phyloP scores from a whole-genome alignment of 164 flowering plant species.

The Protea cynaroides region DNA sequence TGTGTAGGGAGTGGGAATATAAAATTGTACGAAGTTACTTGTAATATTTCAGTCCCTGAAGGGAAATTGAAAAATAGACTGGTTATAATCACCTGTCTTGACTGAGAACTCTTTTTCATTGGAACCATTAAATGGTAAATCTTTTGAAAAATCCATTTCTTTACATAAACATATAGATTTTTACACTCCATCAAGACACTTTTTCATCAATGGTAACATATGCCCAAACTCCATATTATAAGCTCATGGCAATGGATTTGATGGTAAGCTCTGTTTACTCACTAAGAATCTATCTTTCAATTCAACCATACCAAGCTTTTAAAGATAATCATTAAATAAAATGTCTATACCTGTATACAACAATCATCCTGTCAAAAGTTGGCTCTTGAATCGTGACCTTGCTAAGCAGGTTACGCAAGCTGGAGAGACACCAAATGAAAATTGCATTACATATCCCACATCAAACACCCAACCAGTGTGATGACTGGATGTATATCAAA shows the following conservation, averaged over 20 bases:
- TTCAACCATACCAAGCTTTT: not conserved
- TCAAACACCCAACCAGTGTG: not conserved
- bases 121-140: not conserved
- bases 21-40: not conserved
- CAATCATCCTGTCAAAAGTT: constrained; percentile 91
- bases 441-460: constrained; percentile 3
- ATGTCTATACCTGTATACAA: constrained; percentile 70
- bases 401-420: constrained; percentile 48
- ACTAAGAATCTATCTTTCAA: not conserved
- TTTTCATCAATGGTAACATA: not conserved
- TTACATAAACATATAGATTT: not conserved
- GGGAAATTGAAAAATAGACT: not conserved
- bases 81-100: not conserved
- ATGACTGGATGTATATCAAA: not conserved
- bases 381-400: constrained; percentile 93
- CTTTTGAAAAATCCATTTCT: not conserved
- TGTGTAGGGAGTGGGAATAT: not conserved
- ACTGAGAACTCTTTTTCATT: not conserved
- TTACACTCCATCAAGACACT: not conserved
- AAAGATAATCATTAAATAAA: constrained; percentile 1
- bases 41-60: not conserved
- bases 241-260: not conserved
- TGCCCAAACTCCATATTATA: not conserved
- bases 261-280: not conserved
- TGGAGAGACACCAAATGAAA: constrained; percentile 24